These are phyloP conservation scores for Lepidium didymum DNA, from an alignment of 345 rosid genomes.

Conservation along the genomic window DNA sequence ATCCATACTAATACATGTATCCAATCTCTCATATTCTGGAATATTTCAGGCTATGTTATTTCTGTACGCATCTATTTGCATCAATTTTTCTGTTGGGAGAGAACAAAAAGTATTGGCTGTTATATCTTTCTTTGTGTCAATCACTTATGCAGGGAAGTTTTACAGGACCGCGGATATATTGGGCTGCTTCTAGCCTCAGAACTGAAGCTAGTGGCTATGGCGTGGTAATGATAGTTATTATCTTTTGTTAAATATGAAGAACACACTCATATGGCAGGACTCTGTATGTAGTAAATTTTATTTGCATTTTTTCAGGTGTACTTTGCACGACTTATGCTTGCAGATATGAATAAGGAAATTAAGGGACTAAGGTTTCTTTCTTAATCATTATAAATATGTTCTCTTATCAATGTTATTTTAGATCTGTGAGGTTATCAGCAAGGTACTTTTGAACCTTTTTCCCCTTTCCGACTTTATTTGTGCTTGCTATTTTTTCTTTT, in stretches of 20 bases:
- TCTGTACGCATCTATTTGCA: not conserved
- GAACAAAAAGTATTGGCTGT: slow-evolving; percentile 24
- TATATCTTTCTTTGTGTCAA: slow-evolving; percentile 40
- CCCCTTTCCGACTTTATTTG: not conserved
- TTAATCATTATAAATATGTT: not conserved
- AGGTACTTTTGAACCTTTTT: not conserved
- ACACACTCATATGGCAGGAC: not conserved
- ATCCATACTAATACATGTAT: not conserved
- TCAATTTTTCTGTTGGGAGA: slow-evolving; percentile 9
- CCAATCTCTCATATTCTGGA: not conserved
- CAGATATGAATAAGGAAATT: slow-evolving; percentile 90
- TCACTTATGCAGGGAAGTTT: slow-evolving; percentile 98
- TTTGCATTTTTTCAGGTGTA: slow-evolving; percentile 64
- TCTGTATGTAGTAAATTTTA: not conserved
- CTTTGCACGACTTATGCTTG: slow-evolving; percentile 90
- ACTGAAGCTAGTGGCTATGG: slow-evolving; percentile 99
- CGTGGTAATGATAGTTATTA: slow-evolving; percentile 50
- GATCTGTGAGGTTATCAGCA: not conserved
- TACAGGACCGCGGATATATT: slow-evolving; percentile 91
- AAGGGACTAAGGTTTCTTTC: slow-evolving; percentile 78
- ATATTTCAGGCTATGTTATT: not conserved
- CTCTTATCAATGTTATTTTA: not conserved
- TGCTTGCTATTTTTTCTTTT: not conserved
- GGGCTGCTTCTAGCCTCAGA: slow-evolving; percentile 99
- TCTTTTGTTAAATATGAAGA: not conserved